These are phyloP conservation scores for Tetrahymena borealis DNA, from an alignment of 73 alveolate species.

Conservation along the genomic window DNA sequence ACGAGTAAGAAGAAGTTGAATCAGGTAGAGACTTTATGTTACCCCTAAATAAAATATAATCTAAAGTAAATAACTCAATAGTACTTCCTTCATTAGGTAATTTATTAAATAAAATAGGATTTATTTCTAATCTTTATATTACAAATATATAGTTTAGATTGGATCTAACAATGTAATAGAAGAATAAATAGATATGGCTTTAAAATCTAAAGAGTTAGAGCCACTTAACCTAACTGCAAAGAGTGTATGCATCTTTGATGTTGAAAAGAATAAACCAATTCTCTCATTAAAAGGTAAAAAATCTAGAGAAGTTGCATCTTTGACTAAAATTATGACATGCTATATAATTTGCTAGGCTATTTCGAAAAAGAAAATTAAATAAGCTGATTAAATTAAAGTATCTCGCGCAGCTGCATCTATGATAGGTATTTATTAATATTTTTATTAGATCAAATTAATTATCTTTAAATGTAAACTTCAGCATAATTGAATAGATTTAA, in stretches of 20 bases:
- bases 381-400: conserved; percentile 17
- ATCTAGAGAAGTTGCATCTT: conserved; percentile 72
- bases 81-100: not conserved
- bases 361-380: conserved; percentile 34
- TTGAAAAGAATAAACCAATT: not conserved
- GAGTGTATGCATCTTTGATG: not conserved
- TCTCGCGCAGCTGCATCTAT: conserved; percentile 22
- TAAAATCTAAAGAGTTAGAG: not conserved
- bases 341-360: conserved; percentile 42
- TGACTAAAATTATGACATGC: conserved; percentile 82
- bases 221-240: not conserved
- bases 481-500: conserved; percentile 50
- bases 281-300: not conserved
- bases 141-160: not conserved
- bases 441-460: conserved; percentile 45
- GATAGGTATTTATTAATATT: conserved; percentile 3
- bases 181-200: not conserved
- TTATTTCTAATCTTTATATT: not conserved
- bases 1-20: not conserved
- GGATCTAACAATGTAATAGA: not conserved
- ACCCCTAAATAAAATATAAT: not conserved
- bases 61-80: not conserved
- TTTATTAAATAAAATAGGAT: not conserved
- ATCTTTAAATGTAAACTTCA: conserved; percentile 42
- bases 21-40: not conserved